Evolutionary conservation across 441 rosid species (phyloP), one percentile per base, ranked within the genome.

Genomic region (Dalechampia spathulata): DNA sequence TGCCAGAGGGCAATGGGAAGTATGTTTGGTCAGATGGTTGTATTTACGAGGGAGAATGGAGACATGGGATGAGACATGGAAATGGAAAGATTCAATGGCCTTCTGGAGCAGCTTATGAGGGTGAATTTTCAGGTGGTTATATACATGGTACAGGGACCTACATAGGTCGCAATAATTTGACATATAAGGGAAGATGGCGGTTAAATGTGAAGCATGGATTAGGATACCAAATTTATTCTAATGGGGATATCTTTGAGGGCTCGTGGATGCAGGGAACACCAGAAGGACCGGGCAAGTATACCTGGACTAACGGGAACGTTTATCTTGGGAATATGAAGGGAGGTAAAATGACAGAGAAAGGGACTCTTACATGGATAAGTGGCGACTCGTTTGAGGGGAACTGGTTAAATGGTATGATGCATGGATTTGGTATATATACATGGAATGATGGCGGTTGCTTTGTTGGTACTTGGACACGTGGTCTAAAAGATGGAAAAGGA

Each of bases 401-500:
- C 67, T 93, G 96, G 95, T 73, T 81, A 66, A 90, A 83, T 52
- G 86, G 92, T 34, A 81, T 85, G 95, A 93, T 93, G 90, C 91
- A 90, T 68, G 99, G 96, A 60, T 71, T 90, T 72, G 97, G 97
- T 52, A 89, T 87, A 13, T 87, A 87, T 65, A 87, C 89, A 28
- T 93, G 97, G 97, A 80, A 69, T 0, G 91, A 85, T 60, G 85
- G 93, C 2, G 89, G 99, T 59, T 81, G 79, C 73, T 93, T 83
- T 57, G 89, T 87, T n/a, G 97, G 99, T 58, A 93, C 95, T 52
- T 93, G 99, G 99, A 83, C 97, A 32, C 70, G 80, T 5, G 97
- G 97, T 63, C 73, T 87, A 66, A 93, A 93, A 77, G 99, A 93
- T 56, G 99, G 99, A n/a, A 87, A 93, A 72, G 97, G 99, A 49